These are phyloP conservation scores for Rhodotorula toruloides DNA, from an alignment of 768 basidiomycete genomes.

Conservation along the genomic window DNA sequence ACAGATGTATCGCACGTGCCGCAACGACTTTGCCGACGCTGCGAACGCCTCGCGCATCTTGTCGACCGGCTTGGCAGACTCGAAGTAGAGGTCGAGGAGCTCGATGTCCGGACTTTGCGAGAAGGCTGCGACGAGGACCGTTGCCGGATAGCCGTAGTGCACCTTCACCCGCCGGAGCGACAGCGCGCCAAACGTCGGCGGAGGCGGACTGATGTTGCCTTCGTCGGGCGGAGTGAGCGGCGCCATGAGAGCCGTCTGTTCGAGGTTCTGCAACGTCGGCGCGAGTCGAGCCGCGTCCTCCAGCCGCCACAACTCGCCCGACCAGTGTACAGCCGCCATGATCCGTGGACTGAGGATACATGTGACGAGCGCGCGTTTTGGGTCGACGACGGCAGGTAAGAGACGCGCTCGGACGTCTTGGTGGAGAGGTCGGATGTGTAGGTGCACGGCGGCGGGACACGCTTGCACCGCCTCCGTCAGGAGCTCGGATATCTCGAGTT, in stretches of 20 bases:
- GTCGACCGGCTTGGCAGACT: background rate
- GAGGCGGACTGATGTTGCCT: background rate
- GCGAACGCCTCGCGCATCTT: background rate
- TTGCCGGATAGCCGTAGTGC: background rate
- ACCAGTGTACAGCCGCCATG: background rate
- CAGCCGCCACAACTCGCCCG: background rate
- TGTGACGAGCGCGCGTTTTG: background rate
- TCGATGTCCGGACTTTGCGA: background rate
- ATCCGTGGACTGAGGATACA: background rate
- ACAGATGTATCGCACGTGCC: conserved; percentile 2
- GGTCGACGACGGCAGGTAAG: background rate
- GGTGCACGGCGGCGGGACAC: background rate
- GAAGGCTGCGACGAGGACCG: background rate
- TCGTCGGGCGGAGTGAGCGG: background rate
- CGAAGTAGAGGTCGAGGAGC: background rate
- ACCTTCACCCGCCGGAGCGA: background rate
- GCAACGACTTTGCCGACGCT: background rate
- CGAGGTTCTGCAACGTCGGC: conserved; percentile 3
- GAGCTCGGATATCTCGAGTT: background rate
- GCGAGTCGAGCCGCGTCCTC: background rate
- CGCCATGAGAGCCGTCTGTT: background rate
- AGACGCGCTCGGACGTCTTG: background rate
- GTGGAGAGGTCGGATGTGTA: background rate
- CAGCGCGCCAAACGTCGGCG: background rate
- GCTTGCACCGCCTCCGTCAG: background rate